These are phyloP conservation scores for Alloascoidea hylecoeti DNA, from an alignment of 805 yeast genomes.

Conservation along the genomic window DNA sequence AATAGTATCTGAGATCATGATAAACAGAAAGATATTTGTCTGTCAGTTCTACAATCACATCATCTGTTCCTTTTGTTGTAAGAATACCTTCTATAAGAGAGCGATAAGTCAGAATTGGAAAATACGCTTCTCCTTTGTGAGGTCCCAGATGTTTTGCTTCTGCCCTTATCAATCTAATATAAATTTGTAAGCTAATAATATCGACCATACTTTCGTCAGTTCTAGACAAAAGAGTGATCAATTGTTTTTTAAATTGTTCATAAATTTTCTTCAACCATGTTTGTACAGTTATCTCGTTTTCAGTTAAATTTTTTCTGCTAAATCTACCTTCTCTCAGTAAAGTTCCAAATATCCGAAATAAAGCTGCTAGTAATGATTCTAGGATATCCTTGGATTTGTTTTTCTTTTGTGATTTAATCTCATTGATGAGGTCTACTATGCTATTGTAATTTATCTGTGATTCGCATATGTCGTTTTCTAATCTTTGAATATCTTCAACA, in stretches of 20 bases:
- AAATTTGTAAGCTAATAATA: background rate
- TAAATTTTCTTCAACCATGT: slow-evolving; percentile 54
- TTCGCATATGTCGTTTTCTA: slow-evolving; percentile 18
- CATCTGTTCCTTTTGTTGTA: slow-evolving; percentile 21
- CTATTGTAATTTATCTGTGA: slow-evolving; percentile 42
- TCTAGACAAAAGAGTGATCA: slow-evolving; percentile 16
- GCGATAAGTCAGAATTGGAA: slow-evolving; percentile 34
- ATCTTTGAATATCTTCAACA: slow-evolving; percentile 4
- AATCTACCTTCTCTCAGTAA: slow-evolving; percentile 29
- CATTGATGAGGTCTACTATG: slow-evolving; percentile 30
- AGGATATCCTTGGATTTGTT: slow-evolving; percentile 16
- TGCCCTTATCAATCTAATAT: slow-evolving; percentile 24
- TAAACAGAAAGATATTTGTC: slow-evolving; percentile 37
- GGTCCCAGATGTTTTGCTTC: slow-evolving; percentile 45
- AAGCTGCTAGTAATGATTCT: slow-evolving; percentile 20
- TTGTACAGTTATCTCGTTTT: slow-evolving; percentile 32
- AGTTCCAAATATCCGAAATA: slow-evolving; percentile 33
- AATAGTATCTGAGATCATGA: slow-evolving; percentile 72
- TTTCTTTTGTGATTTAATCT: slow-evolving; percentile 15
- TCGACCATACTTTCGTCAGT: background rate
- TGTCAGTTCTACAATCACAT: slow-evolving; percentile 38
- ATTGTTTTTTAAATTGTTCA: slow-evolving; percentile 28
- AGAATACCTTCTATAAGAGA: slow-evolving; percentile 30
- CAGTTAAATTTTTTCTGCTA: slow-evolving; percentile 15
- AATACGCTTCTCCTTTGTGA: slow-evolving; percentile 36